These are phyloP conservation scores for Rutstroemia sp. DNA, from an alignment of 2,329 filamentous ascomycete species.

Conservation along the genomic window DNA sequence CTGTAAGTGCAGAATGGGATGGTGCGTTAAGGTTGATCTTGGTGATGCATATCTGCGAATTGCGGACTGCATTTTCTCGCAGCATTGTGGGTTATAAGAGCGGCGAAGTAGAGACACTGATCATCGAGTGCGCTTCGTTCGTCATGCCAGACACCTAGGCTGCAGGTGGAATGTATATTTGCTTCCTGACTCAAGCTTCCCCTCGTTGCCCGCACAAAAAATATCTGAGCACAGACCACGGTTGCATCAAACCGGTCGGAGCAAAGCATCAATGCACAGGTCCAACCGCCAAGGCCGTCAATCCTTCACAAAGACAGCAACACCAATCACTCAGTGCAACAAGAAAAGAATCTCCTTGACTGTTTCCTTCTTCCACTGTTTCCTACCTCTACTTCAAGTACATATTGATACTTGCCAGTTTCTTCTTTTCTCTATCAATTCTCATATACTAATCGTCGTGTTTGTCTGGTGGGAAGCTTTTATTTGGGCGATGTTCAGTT, in stretches of 20 bases:
- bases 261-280: background rate
- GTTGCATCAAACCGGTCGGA: background rate
- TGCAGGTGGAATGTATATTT: background rate
- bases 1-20: background rate
- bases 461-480: background rate
- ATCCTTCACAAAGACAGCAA: slow-evolving; percentile 1
- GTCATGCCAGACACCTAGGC: background rate
- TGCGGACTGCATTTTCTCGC: background rate
- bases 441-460: background rate
- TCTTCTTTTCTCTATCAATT: background rate
- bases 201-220: background rate
- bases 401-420: background rate
- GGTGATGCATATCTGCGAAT: slow-evolving; percentile 3
- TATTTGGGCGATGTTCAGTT: background rate
- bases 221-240: slow-evolving; percentile 5
- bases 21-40: background rate
- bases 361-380: background rate
- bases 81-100: background rate
- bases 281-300: background rate
- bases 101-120: no score
- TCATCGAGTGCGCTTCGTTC: background rate
- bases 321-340: background rate
- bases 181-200: background rate
- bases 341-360: background rate
- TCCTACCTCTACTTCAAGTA: background rate